A percentile compares a stretch with the other conserved stretches of the same genome.
These are phyloP conservation scores for Acidomyces sp. DNA, from an alignment of 495 filamentous ascomycete genomes.

Conservation along the genomic window DNA sequence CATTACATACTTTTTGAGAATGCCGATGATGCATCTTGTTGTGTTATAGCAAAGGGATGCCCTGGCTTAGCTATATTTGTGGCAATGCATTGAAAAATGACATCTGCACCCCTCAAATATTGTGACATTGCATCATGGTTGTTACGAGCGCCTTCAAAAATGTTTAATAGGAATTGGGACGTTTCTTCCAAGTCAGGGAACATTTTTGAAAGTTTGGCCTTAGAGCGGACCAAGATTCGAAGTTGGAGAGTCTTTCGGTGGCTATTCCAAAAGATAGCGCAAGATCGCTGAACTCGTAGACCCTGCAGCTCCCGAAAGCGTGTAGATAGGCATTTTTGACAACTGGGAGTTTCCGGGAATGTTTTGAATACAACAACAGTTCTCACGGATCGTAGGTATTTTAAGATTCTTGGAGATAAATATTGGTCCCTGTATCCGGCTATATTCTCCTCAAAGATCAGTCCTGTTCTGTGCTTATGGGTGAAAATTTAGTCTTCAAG, in stretches of 20 bases:
- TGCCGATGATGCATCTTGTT: conserved; percentile 7
- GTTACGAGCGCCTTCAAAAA: conserved; percentile 16
- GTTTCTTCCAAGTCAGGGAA: conserved; percentile 17
- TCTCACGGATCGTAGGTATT: no score
- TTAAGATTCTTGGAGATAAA: no score
- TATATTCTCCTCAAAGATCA: no score
- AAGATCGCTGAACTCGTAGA: conserved; percentile 20
- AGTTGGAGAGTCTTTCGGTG: conserved; percentile 19
- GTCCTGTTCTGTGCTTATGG: no score
- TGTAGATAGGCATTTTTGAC: conserved; percentile 22
- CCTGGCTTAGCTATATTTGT: conserved; percentile 11
- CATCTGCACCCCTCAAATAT: conserved; percentile 9
- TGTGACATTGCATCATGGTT: conserved; percentile 8
- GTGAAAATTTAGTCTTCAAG: no score
- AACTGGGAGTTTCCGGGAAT: no score
- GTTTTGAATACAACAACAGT: no score
- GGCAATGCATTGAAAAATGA: conserved; percentile 17
- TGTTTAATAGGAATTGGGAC: conserved; percentile 7
- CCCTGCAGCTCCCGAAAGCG: conserved; percentile 18
- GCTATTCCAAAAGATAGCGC: conserved; percentile 13
- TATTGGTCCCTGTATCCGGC: no score
- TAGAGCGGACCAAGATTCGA: conserved; percentile 17
- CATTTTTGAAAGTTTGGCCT: conserved; percentile 15
- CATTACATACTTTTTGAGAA: conserved; percentile 6
- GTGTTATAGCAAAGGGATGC: conserved; percentile 14